Evolutionary conservation across 306 rosid genomes (phyloP).

Genomic region (Glycyrrhiza uralensis): DNA sequence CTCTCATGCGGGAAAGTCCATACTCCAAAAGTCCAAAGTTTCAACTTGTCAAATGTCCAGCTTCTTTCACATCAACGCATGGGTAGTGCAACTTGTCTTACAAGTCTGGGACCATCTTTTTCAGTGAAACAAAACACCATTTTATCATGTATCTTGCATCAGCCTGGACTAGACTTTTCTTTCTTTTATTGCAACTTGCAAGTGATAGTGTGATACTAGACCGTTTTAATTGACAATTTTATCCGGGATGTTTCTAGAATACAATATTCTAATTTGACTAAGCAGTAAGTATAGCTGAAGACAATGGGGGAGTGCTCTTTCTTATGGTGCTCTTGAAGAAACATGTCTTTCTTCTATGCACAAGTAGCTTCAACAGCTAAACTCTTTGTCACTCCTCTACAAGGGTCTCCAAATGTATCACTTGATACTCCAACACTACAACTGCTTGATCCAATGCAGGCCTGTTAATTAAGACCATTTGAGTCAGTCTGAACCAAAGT

Average conservation of each 20-base stretch:
- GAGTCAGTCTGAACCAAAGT: conserved; percentile 19
- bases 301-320: background rate
- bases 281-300: background rate
- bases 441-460: conserved; percentile 74
- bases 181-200: conserved; percentile 19
- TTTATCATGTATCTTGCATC: conserved; percentile 25
- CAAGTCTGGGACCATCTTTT: conserved; percentile 12
- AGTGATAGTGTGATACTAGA: background rate
- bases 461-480: conserved; percentile 50
- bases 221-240: background rate
- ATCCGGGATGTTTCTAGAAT: conserved; percentile 3
- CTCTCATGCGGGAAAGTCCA: background rate
- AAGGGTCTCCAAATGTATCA: conserved; percentile 72
- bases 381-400: conserved; percentile 72
- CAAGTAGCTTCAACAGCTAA: conserved; percentile 94
- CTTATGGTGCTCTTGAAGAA: background rate
- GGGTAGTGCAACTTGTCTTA: background rate
- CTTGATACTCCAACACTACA: conserved; percentile 68
- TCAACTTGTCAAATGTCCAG: background rate
- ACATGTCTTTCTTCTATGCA: conserved; percentile 34
- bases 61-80: background rate
- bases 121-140: background rate
- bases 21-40: background rate
- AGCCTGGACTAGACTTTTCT: conserved; percentile 12
- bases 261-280: conserved; percentile 12